Base-by-base conservation (phyloP, 108 stramenopile species). In the Mayamaea pseudoterrestris region DNA sequence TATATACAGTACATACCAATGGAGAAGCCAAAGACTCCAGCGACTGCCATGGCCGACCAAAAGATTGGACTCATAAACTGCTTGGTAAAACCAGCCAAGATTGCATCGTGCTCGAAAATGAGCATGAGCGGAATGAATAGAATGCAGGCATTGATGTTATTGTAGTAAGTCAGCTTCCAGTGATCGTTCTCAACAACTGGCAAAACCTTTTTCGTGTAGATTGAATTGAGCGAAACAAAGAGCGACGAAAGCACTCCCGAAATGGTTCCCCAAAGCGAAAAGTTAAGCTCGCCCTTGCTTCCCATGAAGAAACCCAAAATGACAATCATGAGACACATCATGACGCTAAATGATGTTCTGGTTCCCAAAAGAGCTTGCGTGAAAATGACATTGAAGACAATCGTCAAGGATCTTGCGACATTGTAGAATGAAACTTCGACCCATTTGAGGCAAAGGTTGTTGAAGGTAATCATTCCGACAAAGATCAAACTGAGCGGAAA, bases 361-460 rank as follows among this genome's bases (percentile, higher is more conserved):
- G 58, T 68, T 7, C 90, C 80, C 27, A 94, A 78, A n/a, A 97
- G 60, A 8, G 79, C 20, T 8, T 63, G 46, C 12, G 89, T 75
- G 35, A 97, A 63, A 35, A 91, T 35, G 41, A 93, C 95, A 41
- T 96, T 96, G 77, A 96, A 96, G 25, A 90, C 88, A 16, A 96
- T 90, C 14, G 95, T 94, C 47, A 96, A 62, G 29, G 79, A 90
- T 44, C 95, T 60, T 0, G 95, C 95, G 18, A 96, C 93, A 47
- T 94, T 93, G 78, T 96, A 94, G 71, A 94, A 96, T 9, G 91
- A 93, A 7, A 96, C 95, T 61, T 94, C 84, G 26, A 96, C 95
- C 62, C 66, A 85, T 55, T 94, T 85, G 36, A 96, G 62, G 41
- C 91, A 93, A 23, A 96, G 58, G 62, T 96, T 94, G 70, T 96